These are phyloP conservation scores for Moesziomyces parantarcticus DNA, from an alignment of 1,284 basidiomycete species.

Conservation along the genomic window DNA sequence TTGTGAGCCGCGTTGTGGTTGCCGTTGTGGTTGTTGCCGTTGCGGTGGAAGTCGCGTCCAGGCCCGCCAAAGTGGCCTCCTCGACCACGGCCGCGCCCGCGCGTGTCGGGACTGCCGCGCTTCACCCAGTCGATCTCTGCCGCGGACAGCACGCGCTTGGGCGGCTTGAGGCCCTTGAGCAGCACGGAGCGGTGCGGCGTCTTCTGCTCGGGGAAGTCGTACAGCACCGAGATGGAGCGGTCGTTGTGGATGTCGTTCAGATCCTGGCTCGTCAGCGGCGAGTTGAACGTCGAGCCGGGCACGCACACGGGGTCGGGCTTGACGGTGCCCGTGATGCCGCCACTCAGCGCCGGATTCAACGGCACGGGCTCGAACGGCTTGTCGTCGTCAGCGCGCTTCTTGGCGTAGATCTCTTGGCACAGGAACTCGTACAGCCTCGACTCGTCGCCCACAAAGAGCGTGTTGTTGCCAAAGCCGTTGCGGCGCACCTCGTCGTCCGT, in stretches of 20 bases:
- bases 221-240: conserved; percentile 84
- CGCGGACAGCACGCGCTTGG: conserved; percentile 75
- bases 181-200: conserved; percentile 86
- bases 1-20: conserved; percentile 8
- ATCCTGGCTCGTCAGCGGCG: conserved; percentile 72
- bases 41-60: conserved; percentile 46
- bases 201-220: conserved; percentile 87
- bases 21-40: conserved; percentile 11
- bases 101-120: conserved; percentile 68
- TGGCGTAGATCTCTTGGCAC: conserved; percentile 83
- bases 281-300: conserved; percentile 88
- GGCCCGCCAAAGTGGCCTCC: conserved; percentile 43
- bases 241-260: conserved; percentile 84
- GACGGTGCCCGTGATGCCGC: conserved; percentile 83
- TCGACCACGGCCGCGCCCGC: conserved; percentile 68
- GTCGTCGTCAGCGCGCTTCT: conserved; percentile 67
- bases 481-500: conserved; percentile 83
- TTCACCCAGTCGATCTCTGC: conserved; percentile 79
- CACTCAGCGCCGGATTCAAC: conserved; percentile 78
- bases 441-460: conserved; percentile 85
- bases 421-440: conserved; percentile 87
- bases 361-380: conserved; percentile 63
- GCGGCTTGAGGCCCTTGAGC: conserved; percentile 78
- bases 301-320: conserved; percentile 87
- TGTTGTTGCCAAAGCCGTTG: conserved; percentile 86